Evolutionary conservation across 2,329 filamentous ascomycete species (phyloP).

Genomic region (Triangularia verruculosa): DNA sequence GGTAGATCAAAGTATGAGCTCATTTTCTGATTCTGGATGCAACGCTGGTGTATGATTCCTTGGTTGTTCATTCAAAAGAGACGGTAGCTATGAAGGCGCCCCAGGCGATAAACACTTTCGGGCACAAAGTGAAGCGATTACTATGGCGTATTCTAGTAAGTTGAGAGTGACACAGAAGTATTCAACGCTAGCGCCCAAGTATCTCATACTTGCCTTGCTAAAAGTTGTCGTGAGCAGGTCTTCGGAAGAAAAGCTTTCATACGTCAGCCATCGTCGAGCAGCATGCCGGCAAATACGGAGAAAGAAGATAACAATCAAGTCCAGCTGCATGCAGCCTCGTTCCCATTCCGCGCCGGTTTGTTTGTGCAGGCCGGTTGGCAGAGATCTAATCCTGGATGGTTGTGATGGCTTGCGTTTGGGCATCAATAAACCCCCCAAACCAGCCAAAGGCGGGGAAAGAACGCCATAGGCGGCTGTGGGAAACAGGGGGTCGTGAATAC

Average conservation of each 20-base stretch:
- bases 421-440: not conserved
- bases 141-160: no score
- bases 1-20: not conserved
- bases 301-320: not conserved
- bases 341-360: not conserved
- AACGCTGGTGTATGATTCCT: not conserved
- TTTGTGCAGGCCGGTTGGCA: not conserved
- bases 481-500: not conserved
- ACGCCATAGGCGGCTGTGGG: not conserved
- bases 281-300: not conserved
- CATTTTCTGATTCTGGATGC: not conserved
- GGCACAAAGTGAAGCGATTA: not conserved
- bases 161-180: not conserved
- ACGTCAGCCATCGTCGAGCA: not conserved
- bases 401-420: not conserved
- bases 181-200: not conserved
- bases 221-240: not conserved
- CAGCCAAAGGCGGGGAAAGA: not conserved
- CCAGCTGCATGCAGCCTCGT: not conserved
- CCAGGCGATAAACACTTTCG: not conserved
- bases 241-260: not conserved
- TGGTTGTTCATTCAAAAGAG: not conserved
- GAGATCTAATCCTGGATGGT: not conserved
- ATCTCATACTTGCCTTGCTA: no score
- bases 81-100: not conserved